Conservation (phyloP, 805 yeast genomes). For the Starmerella bombicola region DNA sequence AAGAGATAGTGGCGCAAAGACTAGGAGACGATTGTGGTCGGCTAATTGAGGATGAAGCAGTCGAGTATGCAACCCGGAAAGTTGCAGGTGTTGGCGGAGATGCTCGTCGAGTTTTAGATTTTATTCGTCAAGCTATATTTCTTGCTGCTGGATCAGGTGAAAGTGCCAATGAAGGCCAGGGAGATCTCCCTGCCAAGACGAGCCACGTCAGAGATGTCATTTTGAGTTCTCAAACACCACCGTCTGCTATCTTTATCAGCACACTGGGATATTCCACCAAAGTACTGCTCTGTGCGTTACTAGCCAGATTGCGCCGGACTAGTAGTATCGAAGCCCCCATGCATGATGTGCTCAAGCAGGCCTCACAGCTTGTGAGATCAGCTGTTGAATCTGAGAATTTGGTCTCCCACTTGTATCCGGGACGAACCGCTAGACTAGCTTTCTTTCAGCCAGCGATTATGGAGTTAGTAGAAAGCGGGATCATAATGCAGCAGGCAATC, state of each 20-base stretch:
- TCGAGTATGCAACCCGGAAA: slow-evolving; percentile 83
- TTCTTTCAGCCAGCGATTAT: slow-evolving; percentile 49
- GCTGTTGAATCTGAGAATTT: slow-evolving; percentile 27
- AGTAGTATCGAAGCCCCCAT: slow-evolving; percentile 59
- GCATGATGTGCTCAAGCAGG: slow-evolving; percentile 71
- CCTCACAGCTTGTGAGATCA: slow-evolving; percentile 41
- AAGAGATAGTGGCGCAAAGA: slow-evolving; percentile 59
- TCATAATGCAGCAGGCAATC: slow-evolving; percentile 53
- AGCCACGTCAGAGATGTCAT: slow-evolving; percentile 66
- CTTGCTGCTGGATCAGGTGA: slow-evolving; percentile 27
- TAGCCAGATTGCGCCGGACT: slow-evolving; percentile 51
- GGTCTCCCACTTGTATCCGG: slow-evolving; percentile 16
- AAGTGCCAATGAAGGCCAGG: slow-evolving; percentile 22
- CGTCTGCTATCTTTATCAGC: slow-evolving; percentile 46
- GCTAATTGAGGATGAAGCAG: slow-evolving; percentile 36
- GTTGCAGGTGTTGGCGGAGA: slow-evolving; percentile 96
- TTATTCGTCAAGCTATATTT: slow-evolving; percentile 81
- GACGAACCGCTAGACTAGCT: slow-evolving; percentile 36
- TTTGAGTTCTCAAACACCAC: slow-evolving; percentile 64
- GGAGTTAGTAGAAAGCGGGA: slow-evolving; percentile 69
- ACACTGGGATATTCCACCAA: slow-evolving; percentile 58
- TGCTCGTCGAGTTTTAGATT: slow-evolving; percentile 81
- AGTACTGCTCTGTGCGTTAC: slow-evolving; percentile 54
- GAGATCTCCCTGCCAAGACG: slow-evolving; percentile 41
- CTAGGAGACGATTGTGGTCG: slow-evolving; percentile 35